Evolutionary conservation across 2,329 filamentous ascomycete species (phyloP).

Genomic region (Aureobasidium zeae): DNA sequence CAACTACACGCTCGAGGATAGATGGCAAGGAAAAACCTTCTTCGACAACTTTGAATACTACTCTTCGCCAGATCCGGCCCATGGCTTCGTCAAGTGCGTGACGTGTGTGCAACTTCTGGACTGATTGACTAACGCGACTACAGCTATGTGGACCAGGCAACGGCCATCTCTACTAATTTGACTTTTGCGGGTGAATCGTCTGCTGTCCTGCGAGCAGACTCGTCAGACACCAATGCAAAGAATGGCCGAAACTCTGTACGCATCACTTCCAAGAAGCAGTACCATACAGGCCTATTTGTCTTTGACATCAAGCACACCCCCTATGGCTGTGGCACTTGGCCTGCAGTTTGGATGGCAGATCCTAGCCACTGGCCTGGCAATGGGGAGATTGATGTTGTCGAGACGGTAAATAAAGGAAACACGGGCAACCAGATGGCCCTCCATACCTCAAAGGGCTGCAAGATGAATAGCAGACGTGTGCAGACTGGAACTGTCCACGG

Average conservation of each 20-base stretch:
- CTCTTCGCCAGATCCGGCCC: conserved; percentile 38
- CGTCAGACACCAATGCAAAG: conserved; percentile 21
- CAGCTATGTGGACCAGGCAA: conserved; percentile 21
- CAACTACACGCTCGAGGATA: conserved; percentile 23
- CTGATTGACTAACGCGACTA: neutral
- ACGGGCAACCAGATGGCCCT: conserved; percentile 28
- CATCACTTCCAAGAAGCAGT: conserved; percentile 51
- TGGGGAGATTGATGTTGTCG: conserved; percentile 34
- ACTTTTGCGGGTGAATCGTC: conserved; percentile 24
- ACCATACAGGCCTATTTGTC: conserved; percentile 56
- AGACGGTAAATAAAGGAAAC: conserved; percentile 28
- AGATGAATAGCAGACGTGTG: conserved; percentile 45
- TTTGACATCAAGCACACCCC: conserved; percentile 58
- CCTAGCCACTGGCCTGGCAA: conserved; percentile 48
- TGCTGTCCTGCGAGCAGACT: conserved; percentile 25
- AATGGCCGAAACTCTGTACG: conserved; percentile 55
- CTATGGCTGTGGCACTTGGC: conserved; percentile 56
- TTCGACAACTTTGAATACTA: conserved; percentile 44
- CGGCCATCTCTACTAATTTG: conserved; percentile 22
- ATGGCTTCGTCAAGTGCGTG: conserved; percentile 44
- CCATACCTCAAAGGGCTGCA: conserved; percentile 29
- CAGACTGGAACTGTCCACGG: conserved; percentile 55
- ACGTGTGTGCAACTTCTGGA: neutral
- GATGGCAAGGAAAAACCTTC: conserved; percentile 38
- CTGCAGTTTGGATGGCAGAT: conserved; percentile 57